A percentile compares a stretch with the other conserved stretches of the same genome.
Conservation (phyloP, 139 green algal species). For the Picochlorum sp. region DNA sequence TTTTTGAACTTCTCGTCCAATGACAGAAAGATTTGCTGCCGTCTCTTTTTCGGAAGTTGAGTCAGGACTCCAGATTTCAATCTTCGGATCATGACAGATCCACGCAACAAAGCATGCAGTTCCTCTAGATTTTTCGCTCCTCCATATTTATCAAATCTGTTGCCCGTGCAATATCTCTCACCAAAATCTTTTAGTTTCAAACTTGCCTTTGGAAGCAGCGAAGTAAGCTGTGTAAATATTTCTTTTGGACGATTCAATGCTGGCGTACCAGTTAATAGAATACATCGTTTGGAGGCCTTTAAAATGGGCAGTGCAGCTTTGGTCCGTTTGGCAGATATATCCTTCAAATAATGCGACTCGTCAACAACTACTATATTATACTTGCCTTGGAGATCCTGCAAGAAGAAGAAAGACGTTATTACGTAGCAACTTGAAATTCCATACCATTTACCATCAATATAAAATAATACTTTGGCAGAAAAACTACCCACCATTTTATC, state of each 20-base stretch:
- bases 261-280: slow-evolving; percentile 74
- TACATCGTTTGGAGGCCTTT: slow-evolving; percentile 28
- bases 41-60: slow-evolving; percentile 78
- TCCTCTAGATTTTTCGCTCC: slow-evolving; percentile 64
- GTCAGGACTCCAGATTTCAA: slow-evolving; percentile 85
- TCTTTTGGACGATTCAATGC: slow-evolving; percentile 58
- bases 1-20: slow-evolving; percentile 20
- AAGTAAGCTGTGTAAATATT: slow-evolving; percentile 54
- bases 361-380: slow-evolving; percentile 40
- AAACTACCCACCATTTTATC: slow-evolving; percentile 40
- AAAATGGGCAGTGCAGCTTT: slow-evolving; percentile 52
- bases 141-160: slow-evolving; percentile 28
- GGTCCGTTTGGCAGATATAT: slow-evolving; percentile 37
- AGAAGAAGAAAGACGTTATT: slow-evolving; percentile 1
- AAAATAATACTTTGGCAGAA: background rate
- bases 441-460: background rate
- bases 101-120: slow-evolving; percentile 64
- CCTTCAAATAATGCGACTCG: slow-evolving; percentile 60
- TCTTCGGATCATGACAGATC: slow-evolving; percentile 78
- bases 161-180: slow-evolving; percentile 51
- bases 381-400: slow-evolving; percentile 2
- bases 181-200: slow-evolving; percentile 64
- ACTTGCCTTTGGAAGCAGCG: slow-evolving; percentile 43
- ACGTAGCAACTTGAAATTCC: background rate
- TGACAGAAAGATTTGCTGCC: slow-evolving; percentile 61